phyloP scores from a whole-genome alignment of 2,329 filamentous ascomycete species.

The Xylariomycetidae sp. region DNA sequence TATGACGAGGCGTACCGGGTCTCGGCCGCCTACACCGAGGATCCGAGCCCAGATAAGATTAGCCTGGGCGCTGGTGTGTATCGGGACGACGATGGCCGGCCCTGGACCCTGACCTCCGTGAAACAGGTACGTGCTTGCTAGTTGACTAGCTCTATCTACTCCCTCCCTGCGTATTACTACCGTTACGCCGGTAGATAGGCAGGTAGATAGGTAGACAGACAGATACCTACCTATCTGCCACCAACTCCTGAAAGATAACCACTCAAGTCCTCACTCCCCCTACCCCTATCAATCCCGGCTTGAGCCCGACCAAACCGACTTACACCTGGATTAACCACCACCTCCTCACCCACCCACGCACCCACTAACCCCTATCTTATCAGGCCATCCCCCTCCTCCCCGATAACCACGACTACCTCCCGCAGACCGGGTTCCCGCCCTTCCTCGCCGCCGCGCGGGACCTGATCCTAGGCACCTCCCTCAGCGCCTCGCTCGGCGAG shows the following conservation, averaged over 20 bases:
- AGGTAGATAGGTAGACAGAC: no score
- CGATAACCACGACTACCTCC: slow-evolving; percentile 19
- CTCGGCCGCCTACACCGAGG: slow-evolving; percentile 1
- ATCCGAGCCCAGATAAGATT: slow-evolving; percentile 3
- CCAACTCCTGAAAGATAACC: no score
- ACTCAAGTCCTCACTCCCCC: no score
- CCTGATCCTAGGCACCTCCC: slow-evolving; percentile 20
- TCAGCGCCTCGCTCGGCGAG: slow-evolving; percentile 3
- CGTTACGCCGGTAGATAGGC: no score
- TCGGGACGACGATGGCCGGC: slow-evolving; percentile 29
- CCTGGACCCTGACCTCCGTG: slow-evolving; percentile 34
- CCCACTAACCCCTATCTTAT: not conserved
- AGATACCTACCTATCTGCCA: no score
- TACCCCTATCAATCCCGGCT: no score
- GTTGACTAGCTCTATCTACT: slow-evolving; percentile 1
- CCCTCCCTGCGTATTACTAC: no score
- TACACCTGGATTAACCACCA: not conserved
- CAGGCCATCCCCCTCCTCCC: slow-evolving; percentile 4
- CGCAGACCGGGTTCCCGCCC: slow-evolving; percentile 14
- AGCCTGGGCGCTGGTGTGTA: slow-evolving; percentile 27
- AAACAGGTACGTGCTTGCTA: slow-evolving; percentile 18
- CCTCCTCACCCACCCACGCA: no score
- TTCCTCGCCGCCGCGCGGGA: slow-evolving; percentile 21
- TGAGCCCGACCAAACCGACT: no score
- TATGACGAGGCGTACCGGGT: slow-evolving; percentile 7